phyloP scores from a whole-genome alignment of 106 monocot species.

The Gastrodia elata region DNA sequence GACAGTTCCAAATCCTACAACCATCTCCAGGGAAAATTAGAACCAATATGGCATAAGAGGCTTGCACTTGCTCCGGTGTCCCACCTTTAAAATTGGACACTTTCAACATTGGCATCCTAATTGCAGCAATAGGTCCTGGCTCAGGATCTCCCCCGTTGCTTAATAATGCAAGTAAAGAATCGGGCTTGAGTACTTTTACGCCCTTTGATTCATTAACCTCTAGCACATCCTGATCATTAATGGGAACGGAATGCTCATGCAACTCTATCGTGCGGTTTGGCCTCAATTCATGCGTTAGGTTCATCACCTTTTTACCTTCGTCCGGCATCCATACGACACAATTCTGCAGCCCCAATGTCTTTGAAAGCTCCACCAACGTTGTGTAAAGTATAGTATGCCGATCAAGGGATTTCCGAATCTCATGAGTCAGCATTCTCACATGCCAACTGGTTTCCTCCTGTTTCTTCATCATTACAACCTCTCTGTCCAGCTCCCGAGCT shows the following conservation, averaged over 20 bases:
- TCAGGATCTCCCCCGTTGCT: conserved; percentile 31
- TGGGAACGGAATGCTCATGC: conserved; percentile 14
- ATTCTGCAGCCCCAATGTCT: conserved; percentile 48
- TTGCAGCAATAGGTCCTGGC: conserved; percentile 37
- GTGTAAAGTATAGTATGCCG: conserved; percentile 64
- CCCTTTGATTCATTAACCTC: conserved; percentile 31
- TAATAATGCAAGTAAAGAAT: conserved; percentile 33
- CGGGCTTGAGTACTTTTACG: conserved; percentile 24
- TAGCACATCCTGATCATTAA: conserved; percentile 30
- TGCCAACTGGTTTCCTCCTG: conserved; percentile 62
- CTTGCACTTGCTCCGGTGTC: conserved; percentile 29
- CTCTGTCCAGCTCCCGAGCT: conserved; percentile 46
- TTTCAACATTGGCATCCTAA: conserved; percentile 58
- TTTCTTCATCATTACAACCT: conserved; percentile 53
- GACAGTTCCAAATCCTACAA: conserved; percentile 31
- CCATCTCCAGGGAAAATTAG: conserved; percentile 40
- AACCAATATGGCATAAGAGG: conserved; percentile 54
- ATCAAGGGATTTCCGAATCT: conserved; percentile 65
- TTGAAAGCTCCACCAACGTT: conserved; percentile 62
- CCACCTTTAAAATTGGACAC: conserved; percentile 57
- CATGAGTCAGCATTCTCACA: conserved; percentile 65
- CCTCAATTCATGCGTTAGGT: conserved; percentile 37
- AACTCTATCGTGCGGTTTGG: conserved; percentile 9
- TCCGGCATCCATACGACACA: conserved; percentile 78
- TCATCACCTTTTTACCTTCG: conserved; percentile 30